Evolutionary conservation across 176 grass and related monocot genomes (phyloP).

Genomic region (Rhipidocladum racemiflorum): DNA sequence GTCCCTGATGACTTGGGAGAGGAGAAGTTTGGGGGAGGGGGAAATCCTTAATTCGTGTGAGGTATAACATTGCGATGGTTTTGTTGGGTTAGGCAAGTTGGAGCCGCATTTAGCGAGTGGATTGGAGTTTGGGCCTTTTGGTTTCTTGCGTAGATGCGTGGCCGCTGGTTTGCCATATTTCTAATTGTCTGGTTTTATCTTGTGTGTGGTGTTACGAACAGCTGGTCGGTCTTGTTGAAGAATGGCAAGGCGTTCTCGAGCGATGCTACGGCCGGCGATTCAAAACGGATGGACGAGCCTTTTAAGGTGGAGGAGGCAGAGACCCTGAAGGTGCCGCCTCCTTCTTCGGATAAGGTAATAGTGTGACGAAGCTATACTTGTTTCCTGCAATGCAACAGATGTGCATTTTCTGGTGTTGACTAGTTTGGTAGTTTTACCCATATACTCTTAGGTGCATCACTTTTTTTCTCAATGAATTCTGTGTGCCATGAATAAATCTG

Average conservation of each 20-base stretch:
- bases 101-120: not conserved
- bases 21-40: not conserved
- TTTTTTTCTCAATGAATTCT: not conserved
- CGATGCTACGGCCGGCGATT: constrained; percentile 26
- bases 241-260: constrained; percentile 52
- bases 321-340: constrained; percentile 48
- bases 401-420: not conserved
- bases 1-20: not conserved
- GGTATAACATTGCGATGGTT: not conserved
- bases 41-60: not conserved
- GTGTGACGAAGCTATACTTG: not conserved
- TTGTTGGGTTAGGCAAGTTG: not conserved
- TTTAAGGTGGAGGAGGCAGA: constrained; percentile 82
- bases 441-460: not conserved
- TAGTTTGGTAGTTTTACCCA: not conserved
- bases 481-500: not conserved
- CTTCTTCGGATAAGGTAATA: constrained; percentile 66
- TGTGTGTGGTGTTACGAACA: constrained; percentile 12
- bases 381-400: not conserved
- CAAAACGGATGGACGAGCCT: constrained; percentile 51
- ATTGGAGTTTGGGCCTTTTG: not conserved
- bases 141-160: not conserved
- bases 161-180: not conserved
- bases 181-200: not conserved
- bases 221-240: constrained; percentile 40